Base-by-base conservation (phyloP, 495 filamentous ascomycete species). In the Trichocladium uniseriatum region DNA sequence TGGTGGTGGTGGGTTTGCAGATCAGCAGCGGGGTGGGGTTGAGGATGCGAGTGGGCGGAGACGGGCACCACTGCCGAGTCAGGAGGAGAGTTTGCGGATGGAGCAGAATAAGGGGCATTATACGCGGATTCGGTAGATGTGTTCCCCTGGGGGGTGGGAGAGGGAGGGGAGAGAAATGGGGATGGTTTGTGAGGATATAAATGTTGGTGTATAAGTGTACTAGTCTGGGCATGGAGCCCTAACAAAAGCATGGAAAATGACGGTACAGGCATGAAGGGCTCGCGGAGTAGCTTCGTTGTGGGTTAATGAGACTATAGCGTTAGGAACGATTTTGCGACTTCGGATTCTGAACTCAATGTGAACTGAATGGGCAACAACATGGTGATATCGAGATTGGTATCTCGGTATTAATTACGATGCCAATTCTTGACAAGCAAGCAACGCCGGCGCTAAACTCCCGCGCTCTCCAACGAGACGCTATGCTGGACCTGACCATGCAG, bases 31-130 rank as follows among this genome's bases (percentile, higher is more conserved):
- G 0, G 38, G 43, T 18, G 45, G 51, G 2, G 56, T 37, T 24
- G 54, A 43, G 27, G 54, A 49, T 31, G 46, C 49, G 7, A 43
- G 49, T 1, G 49, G 45, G 20, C 68, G 79, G 39, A 73, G 75
- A 62, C 65, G 84, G 46, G 82, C 73, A 6, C 86, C 86, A 28
- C 64, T 90, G 44, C 86, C 86, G 8, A 89, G 87, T 61, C 87
- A 91, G 64, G 79, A 87, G 59, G 87, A 91, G 58, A 89, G 84
- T 60, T 61, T 90, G 61, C 74, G 79, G 54, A 79, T 83, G 72
- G 84, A 89, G 63, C 83, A 87, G 71, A 74, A 72, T 57, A 75
- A 70, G 50, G 82, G 82, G 14, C 75, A 80, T 52, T 87, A 79
- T 58, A 79, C 76, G 43, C 60, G 71, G 48, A 64, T 69, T 13